These are phyloP conservation scores for Teratosphaeria viscida DNA, from an alignment of 2,329 filamentous ascomycete genomes.

Conservation along the genomic window DNA sequence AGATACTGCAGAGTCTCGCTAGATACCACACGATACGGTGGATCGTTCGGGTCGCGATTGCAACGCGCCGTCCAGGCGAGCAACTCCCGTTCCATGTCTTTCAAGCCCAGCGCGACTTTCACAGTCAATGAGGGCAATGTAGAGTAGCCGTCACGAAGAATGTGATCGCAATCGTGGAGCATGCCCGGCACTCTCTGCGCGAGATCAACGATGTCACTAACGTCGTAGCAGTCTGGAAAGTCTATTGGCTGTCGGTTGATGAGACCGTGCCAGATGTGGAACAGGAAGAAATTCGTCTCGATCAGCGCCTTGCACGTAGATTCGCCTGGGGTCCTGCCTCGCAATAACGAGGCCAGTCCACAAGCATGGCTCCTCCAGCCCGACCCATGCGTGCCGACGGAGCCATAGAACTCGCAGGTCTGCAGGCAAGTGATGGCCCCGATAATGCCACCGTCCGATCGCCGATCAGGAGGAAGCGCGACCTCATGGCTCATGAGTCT, in stretches of 20 bases:
- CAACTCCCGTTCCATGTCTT: neutral
- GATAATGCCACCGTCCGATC: neutral
- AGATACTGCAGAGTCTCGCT: neutral
- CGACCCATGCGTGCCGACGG: neutral
- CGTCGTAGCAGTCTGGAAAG: neutral
- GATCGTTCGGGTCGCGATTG: neutral
- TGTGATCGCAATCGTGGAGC: neutral
- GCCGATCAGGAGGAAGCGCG: neutral
- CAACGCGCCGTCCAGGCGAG: neutral
- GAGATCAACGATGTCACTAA: neutral
- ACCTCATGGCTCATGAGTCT: neutral
- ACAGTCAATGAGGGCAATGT: neutral
- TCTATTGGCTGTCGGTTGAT: neutral
- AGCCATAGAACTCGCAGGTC: neutral
- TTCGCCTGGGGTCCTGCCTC: neutral
- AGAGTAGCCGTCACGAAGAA: neutral
- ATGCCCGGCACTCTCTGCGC: neutral
- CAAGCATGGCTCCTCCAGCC: neutral
- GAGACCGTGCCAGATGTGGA: neutral
- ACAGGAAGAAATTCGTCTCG: neutral
- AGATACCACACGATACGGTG: neutral
- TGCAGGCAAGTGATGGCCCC: neutral
- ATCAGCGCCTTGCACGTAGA: neutral
- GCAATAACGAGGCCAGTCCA: neutral
- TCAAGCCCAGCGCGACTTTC: neutral